Base-by-base conservation (phyloP, 1,284 basidiomycete species). In the Pyrrhoderma lamaoense region DNA sequence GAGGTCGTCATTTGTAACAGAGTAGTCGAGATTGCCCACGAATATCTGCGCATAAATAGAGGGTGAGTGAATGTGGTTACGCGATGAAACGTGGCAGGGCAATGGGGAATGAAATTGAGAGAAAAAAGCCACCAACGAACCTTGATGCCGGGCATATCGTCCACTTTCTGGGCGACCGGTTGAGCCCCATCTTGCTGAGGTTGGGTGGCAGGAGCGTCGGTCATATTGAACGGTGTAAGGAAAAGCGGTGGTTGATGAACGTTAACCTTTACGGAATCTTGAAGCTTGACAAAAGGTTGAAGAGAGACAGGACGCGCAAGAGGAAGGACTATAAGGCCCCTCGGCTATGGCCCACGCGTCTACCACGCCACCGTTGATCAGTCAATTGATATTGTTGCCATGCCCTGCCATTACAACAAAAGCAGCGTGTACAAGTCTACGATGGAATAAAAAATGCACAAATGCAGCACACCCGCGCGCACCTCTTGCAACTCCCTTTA, bases 1-100 rank as follows among this genome's bases (percentile, higher is more conserved):
- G 71, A 91, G 84, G 80, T 85, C 87, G 72, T 90, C 85, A 76
- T 89, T 87, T 76, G 85, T 87, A 62, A 85, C 89, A 64, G 81
- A 75, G 69, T 89, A 91, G 73, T 86, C 81, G 75, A 91, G 86
- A 71, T 91, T 91, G 62, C 88, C 88, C 63, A 80, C 85, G 70
- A 89, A 91, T 72, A 90, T 84, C 89, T 91, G 62, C 35, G 46
- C 23, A 38, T 50, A 40, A 43, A 42, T 19, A 53, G 52, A 59
- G 52, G 54, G 55, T 48, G 56, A 36, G 47, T 53, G 40, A 40
- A 55, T 60, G 40, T 44, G 49, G 22, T 51, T 25, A 34, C 34
- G 39, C 22, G 27, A 22, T 55, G 53, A 25, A 25, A 40, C 27
- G 45, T n/a, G n/a, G 23, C 54, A 51, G 53, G 47, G 55, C 50